These are phyloP conservation scores for Apiotrichum veenhuisii DNA, from an alignment of 1,284 basidiomycete genomes.

Conservation along the genomic window DNA sequence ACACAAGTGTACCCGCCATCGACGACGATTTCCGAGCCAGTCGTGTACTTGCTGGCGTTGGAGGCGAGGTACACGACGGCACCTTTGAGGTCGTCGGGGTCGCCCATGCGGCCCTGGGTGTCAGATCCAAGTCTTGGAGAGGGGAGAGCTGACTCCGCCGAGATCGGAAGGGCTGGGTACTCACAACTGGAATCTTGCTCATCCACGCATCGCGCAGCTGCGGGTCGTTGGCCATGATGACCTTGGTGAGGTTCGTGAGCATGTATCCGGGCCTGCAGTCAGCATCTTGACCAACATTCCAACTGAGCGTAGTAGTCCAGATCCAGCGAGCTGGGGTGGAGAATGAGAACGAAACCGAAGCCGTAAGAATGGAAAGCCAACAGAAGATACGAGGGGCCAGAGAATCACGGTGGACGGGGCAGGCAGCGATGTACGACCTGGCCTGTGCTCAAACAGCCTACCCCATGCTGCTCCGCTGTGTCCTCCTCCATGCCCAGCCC, in stretches of 20 bases:
- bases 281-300: too few species aligned
- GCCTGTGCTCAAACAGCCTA: too few species aligned
- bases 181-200: conserved; percentile 79
- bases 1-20: conserved; percentile 30
- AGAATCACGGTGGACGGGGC: too few species aligned
- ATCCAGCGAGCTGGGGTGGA: too few species aligned
- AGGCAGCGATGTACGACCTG: too few species aligned
- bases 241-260: conserved; percentile 78
- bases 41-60: conserved; percentile 41
- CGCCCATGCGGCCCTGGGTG: conserved; percentile 44
- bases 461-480: too few species aligned
- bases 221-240: conserved; percentile 66
- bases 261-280: conserved; percentile 74
- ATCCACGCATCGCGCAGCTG: conserved; percentile 81
- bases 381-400: too few species aligned
- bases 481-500: too few species aligned
- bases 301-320: too few species aligned
- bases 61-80: conserved; percentile 49
- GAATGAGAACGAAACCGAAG: too few species aligned
- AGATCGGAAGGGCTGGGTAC: conserved; percentile 44
- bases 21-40: conserved; percentile 24
- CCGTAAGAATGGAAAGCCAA: too few species aligned
- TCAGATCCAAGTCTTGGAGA: neutral
- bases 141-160: too few species aligned
- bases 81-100: conserved; percentile 55